Conservation (phyloP, 176 grass and related monocot genomes). For the Pontederia crassipes region DNA sequence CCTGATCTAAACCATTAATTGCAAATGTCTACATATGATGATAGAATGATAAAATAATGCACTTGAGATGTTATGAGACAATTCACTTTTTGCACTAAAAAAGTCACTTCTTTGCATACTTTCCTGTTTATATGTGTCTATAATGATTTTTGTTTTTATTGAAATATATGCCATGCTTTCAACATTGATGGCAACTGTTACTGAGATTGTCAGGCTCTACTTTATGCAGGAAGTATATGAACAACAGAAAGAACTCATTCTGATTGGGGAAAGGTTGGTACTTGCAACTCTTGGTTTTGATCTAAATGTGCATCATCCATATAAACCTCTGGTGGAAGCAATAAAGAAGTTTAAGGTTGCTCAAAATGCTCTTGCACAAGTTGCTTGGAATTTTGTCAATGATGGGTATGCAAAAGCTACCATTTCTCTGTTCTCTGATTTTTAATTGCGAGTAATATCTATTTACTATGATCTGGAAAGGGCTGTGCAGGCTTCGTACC, state of each 20-base stretch:
- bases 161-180: not conserved
- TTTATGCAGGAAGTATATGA: slow-evolving; percentile 82
- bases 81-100: too few species aligned
- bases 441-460: slow-evolving; percentile 35
- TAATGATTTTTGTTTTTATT: not conserved
- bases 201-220: not conserved
- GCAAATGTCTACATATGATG: too few species aligned
- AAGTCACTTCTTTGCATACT: too few species aligned
- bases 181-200: not conserved
- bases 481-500: slow-evolving; percentile 84
- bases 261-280: slow-evolving; percentile 70
- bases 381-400: slow-evolving; percentile 99
- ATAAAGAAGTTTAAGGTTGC: slow-evolving; percentile 86
- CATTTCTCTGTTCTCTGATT: slow-evolving; percentile 30
- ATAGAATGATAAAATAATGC: too few species aligned
- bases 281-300: slow-evolving; percentile 87
- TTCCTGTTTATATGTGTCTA: too few species aligned
- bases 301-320: slow-evolving; percentile 75
- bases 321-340: slow-evolving; percentile 87
- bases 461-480: slow-evolving; percentile 54
- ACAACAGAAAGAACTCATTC: slow-evolving; percentile 91
- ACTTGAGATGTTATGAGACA: too few species aligned
- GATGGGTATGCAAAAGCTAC: slow-evolving; percentile 85
- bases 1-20: too few species aligned
- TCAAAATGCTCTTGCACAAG: slow-evolving; percentile 91